Conservation (phyloP, 2,329 filamentous ascomycete species). For the Sporothrix euskadiensis region DNA sequence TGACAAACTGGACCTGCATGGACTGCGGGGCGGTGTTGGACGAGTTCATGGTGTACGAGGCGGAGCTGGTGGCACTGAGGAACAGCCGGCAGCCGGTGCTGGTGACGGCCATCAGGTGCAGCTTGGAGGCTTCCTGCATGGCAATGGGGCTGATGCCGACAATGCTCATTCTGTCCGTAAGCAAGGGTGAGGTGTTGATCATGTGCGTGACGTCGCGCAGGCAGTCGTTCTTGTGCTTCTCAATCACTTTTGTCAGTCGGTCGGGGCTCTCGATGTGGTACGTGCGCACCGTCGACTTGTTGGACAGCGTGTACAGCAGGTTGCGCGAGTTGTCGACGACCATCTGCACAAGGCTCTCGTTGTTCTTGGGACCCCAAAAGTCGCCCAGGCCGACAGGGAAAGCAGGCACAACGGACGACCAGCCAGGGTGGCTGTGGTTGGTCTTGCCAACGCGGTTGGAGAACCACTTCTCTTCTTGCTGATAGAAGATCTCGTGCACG, state of each 20-base stretch:
- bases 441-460: slow-evolving; percentile 82
- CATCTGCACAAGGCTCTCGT: slow-evolving; percentile 74
- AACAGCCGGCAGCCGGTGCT: slow-evolving; percentile 89
- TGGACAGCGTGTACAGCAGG: slow-evolving; percentile 88
- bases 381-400: slow-evolving; percentile 45
- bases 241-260: slow-evolving; percentile 63
- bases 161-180: slow-evolving; percentile 70
- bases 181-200: slow-evolving; percentile 69
- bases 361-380: slow-evolving; percentile 52
- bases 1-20: slow-evolving; percentile 97
- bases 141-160: slow-evolving; percentile 85
- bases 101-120: slow-evolving; percentile 88
- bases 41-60: slow-evolving; percentile 63
- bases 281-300: slow-evolving; percentile 81
- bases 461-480: slow-evolving; percentile 98
- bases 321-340: slow-evolving; percentile 85
- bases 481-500: slow-evolving; percentile 91
- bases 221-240: slow-evolving; percentile 63
- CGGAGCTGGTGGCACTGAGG: slow-evolving; percentile 82
- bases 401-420: slow-evolving; percentile 63
- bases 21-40: slow-evolving; percentile 74
- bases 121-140: slow-evolving; percentile 72
- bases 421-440: slow-evolving; percentile 78
- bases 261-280: slow-evolving; percentile 76
- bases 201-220: slow-evolving; percentile 81